phyloP scores from a whole-genome alignment of 169 alveolate species.

The Cryptosporidium canis region DNA sequence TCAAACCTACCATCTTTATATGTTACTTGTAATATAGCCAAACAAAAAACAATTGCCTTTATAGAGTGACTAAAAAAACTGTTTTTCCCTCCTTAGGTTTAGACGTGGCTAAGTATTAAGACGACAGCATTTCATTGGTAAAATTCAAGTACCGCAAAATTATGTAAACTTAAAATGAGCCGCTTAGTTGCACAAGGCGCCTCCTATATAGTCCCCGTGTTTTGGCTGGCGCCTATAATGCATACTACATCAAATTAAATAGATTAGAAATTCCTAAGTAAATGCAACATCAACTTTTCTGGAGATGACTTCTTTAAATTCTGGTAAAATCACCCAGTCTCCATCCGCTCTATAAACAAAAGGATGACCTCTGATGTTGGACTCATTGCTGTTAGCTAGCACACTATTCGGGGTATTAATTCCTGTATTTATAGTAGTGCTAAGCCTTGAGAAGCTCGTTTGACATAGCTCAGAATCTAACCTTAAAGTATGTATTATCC shows the following conservation, averaged over 20 bases:
- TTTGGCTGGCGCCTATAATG: not conserved
- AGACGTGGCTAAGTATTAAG: conserved; percentile 55
- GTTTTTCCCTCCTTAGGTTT: not conserved
- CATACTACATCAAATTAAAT: not conserved
- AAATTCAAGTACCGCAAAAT: conserved; percentile 1
- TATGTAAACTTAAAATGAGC: not conserved
- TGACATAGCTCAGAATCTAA: not conserved
- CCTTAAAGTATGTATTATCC: not conserved
- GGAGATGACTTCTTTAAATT: conserved; percentile 1
- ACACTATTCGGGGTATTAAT: conserved; percentile 41
- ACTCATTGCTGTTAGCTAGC: conserved; percentile 24
- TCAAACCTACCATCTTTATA: conserved; percentile 32
- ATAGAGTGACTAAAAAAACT: not conserved
- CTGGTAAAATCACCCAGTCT: conserved; percentile 33
- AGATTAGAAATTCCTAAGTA: not conserved
- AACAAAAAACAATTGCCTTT: not conserved
- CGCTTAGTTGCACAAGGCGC: not conserved
- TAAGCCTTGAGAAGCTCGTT: not conserved
- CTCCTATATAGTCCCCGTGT: too few relatives aligned
- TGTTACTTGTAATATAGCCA: not conserved
- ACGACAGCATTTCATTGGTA: conserved; percentile 5
- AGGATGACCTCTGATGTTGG: not conserved
- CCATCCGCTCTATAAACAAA: not conserved
- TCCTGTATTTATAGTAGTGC: conserved; percentile 12
- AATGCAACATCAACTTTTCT: not conserved